These are phyloP conservation scores for Solanum raphanifolium DNA, from an alignment of 257 asterid genomes.

Conservation along the genomic window DNA sequence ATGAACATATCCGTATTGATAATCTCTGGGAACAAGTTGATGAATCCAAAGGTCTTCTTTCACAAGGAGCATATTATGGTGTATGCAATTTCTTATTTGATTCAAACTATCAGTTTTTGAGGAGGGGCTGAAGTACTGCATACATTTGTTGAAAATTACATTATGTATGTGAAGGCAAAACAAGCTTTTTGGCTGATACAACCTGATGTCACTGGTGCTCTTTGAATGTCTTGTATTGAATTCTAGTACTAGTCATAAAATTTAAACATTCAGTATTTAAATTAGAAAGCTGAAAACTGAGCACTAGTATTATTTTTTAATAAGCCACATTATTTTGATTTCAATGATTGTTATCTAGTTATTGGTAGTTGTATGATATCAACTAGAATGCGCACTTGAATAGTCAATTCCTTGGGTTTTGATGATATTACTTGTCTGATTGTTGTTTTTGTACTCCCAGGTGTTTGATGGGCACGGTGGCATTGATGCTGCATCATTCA, in stretches of 20 bases:
- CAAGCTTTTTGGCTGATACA: neutral
- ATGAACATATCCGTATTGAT: conserved; percentile 67
- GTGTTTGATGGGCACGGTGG: conserved; percentile 94
- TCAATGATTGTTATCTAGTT: neutral
- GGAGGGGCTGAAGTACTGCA: neutral
- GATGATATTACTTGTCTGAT: neutral
- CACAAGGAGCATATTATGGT: conserved; percentile 83
- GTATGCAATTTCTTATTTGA: conserved; percentile 30
- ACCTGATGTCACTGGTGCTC: neutral
- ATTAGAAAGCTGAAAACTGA: neutral
- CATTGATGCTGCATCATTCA: conserved; percentile 70
- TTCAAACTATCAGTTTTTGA: neutral
- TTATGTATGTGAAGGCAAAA: neutral
- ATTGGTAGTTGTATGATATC: neutral
- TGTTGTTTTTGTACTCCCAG: conserved; percentile 22
- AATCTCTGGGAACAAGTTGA: conserved; percentile 47
- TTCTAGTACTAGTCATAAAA: neutral
- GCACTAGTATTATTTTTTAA: neutral
- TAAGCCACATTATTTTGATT: neutral
- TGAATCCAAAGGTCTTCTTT: conserved; percentile 24
- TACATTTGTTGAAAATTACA: neutral
- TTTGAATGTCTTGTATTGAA: neutral
- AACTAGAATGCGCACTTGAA: neutral
- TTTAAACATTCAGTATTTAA: neutral
- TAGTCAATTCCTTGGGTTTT: neutral